Conservation (phyloP, 441 rosid species). For the Gossypium aridum region DNA sequence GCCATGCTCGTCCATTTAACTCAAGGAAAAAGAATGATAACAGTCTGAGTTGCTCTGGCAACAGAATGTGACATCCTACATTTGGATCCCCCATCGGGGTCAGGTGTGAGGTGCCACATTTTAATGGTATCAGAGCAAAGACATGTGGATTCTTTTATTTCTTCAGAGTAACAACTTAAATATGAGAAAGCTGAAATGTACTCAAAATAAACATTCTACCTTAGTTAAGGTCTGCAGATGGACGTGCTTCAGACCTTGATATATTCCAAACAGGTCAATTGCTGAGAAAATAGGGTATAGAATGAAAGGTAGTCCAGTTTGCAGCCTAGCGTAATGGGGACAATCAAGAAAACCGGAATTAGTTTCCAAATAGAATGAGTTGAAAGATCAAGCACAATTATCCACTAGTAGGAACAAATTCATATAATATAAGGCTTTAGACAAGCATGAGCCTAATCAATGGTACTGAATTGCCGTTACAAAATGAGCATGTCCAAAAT, state of each 20-base stretch:
- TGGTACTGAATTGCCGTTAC: not conserved
- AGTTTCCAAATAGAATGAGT: conserved; percentile 1
- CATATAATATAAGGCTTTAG: not conserved
- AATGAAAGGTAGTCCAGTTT: conserved; percentile 61
- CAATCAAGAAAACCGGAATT: conserved; percentile 15
- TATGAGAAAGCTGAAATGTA: not conserved
- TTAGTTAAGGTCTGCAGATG: conserved; percentile 84
- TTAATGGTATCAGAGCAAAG: not conserved
- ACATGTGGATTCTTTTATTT: not conserved
- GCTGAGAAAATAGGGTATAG: conserved; percentile 75
- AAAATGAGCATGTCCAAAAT: not conserved
- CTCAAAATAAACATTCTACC: conserved; percentile 30
- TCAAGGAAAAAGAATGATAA: not conserved
- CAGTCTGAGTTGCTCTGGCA: not conserved
- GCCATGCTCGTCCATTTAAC: not conserved
- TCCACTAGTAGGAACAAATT: not conserved
- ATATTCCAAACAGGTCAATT: conserved; percentile 77
- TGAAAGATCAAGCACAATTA: conserved; percentile 5
- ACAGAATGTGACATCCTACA: not conserved
- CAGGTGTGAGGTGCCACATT: not conserved
- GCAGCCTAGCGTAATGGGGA: conserved; percentile 39
- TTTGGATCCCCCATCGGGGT: not conserved
- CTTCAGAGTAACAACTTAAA: not conserved
- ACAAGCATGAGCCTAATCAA: not conserved
- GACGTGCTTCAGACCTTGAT: conserved; percentile 81